Evolutionary conservation across 768 basidiomycete genomes (phyloP).

Genomic region (Boletus sp.): DNA sequence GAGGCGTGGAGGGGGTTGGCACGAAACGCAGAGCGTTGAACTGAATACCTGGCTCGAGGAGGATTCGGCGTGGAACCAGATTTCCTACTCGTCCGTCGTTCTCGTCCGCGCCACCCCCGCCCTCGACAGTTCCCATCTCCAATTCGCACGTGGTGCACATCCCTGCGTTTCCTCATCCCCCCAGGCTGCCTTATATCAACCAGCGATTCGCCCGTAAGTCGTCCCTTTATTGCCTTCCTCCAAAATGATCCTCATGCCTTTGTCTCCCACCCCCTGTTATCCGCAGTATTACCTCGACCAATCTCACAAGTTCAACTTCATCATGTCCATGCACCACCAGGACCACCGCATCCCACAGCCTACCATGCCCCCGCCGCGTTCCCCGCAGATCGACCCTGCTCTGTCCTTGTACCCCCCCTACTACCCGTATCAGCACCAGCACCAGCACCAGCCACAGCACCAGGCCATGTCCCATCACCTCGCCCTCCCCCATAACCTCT

Average conservation of each 20-base stretch:
- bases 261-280: slow-evolving; percentile 17
- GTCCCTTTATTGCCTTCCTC: neutral
- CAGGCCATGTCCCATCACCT: slow-evolving; percentile 55
- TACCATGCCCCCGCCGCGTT: slow-evolving; percentile 46
- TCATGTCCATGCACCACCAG: slow-evolving; percentile 42
- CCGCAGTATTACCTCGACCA: slow-evolving; percentile 23
- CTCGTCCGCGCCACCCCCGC: neutral
- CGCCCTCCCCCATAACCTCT: slow-evolving; percentile 54
- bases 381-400: slow-evolving; percentile 68
- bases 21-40: neutral
- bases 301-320: slow-evolving; percentile 40
- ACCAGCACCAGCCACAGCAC: slow-evolving; percentile 41
- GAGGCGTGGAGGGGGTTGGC: too few relatives aligned
- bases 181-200: neutral
- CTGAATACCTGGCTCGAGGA: neutral
- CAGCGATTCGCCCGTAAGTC: slow-evolving; percentile 6
- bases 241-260: slow-evolving; percentile 17
- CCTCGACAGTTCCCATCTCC: neutral
- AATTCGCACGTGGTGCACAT: neutral
- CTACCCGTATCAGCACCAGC: slow-evolving; percentile 52
- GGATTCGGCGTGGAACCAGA: neutral
- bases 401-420: slow-evolving; percentile 65
- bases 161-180: neutral
- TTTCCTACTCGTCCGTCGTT: too few relatives aligned
- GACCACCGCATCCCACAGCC: slow-evolving; percentile 39